Conservation (phyloP, 345 rosid species). For the Populus ilicifolia region DNA sequence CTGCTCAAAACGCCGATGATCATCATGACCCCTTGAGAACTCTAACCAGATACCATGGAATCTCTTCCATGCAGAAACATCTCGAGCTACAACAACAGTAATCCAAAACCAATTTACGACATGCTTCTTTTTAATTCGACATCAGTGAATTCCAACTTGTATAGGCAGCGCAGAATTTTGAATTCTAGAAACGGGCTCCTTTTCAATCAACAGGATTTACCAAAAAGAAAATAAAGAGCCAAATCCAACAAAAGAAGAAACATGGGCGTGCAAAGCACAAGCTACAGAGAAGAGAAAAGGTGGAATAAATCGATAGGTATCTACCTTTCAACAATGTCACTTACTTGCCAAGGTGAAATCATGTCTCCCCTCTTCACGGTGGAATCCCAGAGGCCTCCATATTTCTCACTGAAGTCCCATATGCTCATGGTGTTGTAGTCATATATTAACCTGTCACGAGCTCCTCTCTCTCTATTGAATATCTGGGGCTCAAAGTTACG, state of each 20-base stretch:
- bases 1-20: neutral
- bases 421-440: conserved; percentile 85
- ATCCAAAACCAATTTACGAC: neutral
- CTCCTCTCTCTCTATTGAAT: conserved; percentile 78
- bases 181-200: neutral
- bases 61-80: neutral
- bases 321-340: neutral
- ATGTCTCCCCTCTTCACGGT: conserved; percentile 60
- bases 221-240: neutral
- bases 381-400: conserved; percentile 92
- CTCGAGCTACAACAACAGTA: too few species aligned
- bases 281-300: neutral
- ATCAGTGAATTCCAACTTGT: neutral
- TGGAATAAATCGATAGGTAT: neutral
- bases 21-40: neutral
- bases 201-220: neutral
- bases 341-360: conserved; percentile 4
- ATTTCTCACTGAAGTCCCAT: conserved; percentile 92
- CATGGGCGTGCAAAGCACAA: neutral
- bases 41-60: neutral
- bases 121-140: neutral
- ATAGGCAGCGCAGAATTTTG: neutral
- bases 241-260: neutral
- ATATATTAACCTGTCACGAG: conserved; percentile 76
- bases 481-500: conserved; percentile 94